Conservation (phyloP, 1,284 basidiomycete species). For the Schizopora paradoxa region DNA sequence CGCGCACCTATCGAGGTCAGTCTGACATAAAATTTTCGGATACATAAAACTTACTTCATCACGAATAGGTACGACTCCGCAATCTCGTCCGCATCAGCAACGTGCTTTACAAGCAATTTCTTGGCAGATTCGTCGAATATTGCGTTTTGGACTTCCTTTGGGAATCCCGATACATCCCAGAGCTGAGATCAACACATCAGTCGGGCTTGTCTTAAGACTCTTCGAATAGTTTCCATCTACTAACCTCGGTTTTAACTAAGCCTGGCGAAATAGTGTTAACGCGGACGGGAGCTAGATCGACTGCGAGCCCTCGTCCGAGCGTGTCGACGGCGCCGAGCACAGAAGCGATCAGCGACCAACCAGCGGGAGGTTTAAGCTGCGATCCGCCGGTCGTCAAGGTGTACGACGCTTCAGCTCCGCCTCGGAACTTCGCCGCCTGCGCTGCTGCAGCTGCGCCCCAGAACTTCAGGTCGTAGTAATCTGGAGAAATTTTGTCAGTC, state of each 20-base stretch:
- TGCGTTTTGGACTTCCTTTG: conserved; percentile 10
- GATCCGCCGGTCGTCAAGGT: conserved; percentile 18
- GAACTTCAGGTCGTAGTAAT: conserved; percentile 20
- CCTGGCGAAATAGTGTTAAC: conserved; percentile 20
- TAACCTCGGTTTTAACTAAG: conserved; percentile 17
- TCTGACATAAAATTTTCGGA: not conserved
- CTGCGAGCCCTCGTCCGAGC: conserved; percentile 19
- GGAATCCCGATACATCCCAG: conserved; percentile 17
- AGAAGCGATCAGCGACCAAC: conserved; percentile 14
- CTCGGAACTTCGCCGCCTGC: conserved; percentile 16
- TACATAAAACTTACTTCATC: conserved; percentile 20
- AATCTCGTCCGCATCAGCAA: conserved; percentile 19
- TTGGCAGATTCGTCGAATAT: conserved; percentile 15
- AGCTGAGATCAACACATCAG: conserved; percentile 25
- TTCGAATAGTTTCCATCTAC: too few species aligned
- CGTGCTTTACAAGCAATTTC: conserved; percentile 17
- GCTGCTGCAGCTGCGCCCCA: conserved; percentile 18
- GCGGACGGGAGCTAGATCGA: conserved; percentile 21
- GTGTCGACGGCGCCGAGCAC: conserved; percentile 18
- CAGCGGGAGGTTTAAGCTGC: conserved; percentile 14
- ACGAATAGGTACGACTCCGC: conserved; percentile 23
- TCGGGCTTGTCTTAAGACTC: too few species aligned
- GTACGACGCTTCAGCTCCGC: conserved; percentile 13
- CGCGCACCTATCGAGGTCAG: conserved; percentile 10
- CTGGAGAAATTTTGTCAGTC: conserved; percentile 2